Base-by-base conservation (phyloP, 495 filamentous ascomycete species). In the Aspergillus ellipticus region DNA sequence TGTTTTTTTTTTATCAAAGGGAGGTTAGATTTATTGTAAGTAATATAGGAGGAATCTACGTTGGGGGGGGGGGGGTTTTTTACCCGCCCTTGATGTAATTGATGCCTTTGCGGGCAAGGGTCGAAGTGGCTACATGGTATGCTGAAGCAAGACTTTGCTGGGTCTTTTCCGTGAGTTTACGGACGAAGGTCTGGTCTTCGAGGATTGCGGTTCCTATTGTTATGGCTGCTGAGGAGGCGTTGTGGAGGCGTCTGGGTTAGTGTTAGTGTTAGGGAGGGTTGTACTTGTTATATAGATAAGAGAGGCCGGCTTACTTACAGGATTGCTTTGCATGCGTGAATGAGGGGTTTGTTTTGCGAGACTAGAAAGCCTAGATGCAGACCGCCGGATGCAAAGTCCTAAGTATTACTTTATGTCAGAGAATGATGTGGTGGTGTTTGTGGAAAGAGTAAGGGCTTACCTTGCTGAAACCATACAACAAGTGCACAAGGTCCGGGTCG, bases 381-480 rank as follows among this genome's bases (percentile, higher is more conserved):
- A 5, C 84, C 83, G 16, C 72, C 75, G 1, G 75, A 70, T 2
- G 73, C 78, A 46, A 84, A 84, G 57, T 87, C 84, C 74, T 69
- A 6, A n/a, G n/a, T n/a, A n/a, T n/a, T n/a, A n/a, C n/a, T 41
- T 24, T 33, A 9, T 33, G 31, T 33, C 13, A 33, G 6, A 13
- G 9, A 33, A 13, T 3, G 31, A 2, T 48, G 9, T 15, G 8
- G 24, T 43, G 42, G 10, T 17, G 16, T n/a, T n/a, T n/a, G n/a
- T n/a, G 13, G 1, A 29, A 13, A 28, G n/a, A 33, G 31, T 33
- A 13, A 33, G 7, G 11, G 21, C 59, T 19, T 61, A 62, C 69
- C 62, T 86, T 85, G 51, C 72, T 75, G 62, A 84, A 76, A 0
- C 84, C 83, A 52, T 82, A 87, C 3, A 86, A 56, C 9, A 84